Percentiles rank a stretch among this genome's conserved stretches.
Conservation (phyloP, 352 stramenopile species). For the Phytophthora pinifolia region DNA sequence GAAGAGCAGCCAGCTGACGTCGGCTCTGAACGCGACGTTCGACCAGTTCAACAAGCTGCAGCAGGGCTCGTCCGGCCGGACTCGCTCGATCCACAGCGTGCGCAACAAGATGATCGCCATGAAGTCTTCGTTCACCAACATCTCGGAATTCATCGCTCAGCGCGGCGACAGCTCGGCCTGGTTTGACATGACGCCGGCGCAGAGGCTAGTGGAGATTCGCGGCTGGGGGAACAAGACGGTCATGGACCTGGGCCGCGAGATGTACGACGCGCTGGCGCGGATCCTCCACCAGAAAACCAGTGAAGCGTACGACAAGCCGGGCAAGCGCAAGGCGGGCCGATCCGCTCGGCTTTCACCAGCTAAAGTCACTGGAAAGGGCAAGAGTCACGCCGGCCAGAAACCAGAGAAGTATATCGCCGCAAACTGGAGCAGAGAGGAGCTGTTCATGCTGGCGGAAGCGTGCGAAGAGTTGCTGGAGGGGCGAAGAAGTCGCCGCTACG, state of each 20-base stretch:
- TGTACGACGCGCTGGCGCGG: constrained; percentile 30
- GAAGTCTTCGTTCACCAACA: constrained; percentile 31
- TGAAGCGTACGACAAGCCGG: constrained; percentile 7
- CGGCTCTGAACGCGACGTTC: constrained; percentile 26
- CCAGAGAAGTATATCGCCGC: constrained; percentile 26
- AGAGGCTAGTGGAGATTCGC: constrained; percentile 30
- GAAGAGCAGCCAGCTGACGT: constrained; percentile 21
- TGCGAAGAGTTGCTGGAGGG: constrained; percentile 39
- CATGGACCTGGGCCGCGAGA: constrained; percentile 33
- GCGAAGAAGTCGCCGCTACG: constrained; percentile 33
- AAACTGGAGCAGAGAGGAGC: constrained; percentile 38
- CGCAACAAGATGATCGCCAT: constrained; percentile 48
- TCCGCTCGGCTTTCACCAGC: not conserved
- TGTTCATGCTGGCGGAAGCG: constrained; percentile 35
- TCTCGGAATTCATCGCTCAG: constrained; percentile 31
- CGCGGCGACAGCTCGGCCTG: constrained; percentile 23
- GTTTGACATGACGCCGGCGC: constrained; percentile 29
- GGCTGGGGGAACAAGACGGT: constrained; percentile 36
- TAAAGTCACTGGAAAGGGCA: constrained; percentile 12
- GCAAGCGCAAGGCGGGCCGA: constrained; percentile 12
- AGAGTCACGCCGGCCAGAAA: constrained; percentile 18
- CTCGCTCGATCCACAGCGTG: constrained; percentile 33
- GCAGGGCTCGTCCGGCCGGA: constrained; percentile 15
- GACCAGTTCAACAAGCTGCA: constrained; percentile 30
- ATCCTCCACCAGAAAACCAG: constrained; percentile 24